These are phyloP conservation scores for Sclerotiophoma versabilis DNA, from an alignment of 2,329 filamentous ascomycete genomes.

Conservation along the genomic window DNA sequence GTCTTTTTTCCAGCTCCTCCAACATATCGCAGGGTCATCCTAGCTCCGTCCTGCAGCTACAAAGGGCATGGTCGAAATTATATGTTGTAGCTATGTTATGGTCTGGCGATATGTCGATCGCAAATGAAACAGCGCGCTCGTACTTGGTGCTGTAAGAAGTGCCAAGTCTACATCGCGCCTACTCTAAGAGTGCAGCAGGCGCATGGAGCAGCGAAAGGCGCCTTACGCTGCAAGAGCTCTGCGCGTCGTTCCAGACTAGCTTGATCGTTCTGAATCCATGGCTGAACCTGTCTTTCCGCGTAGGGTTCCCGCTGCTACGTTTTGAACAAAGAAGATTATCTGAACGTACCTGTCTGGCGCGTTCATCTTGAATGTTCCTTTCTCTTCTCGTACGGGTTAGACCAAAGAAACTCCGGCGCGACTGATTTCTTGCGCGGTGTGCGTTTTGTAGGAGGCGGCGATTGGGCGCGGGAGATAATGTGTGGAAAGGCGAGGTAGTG, in stretches of 20 bases:
- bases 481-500: neutral
- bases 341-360: constrained; percentile 47
- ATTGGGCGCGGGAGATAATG: neutral
- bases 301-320: neutral
- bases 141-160: no score
- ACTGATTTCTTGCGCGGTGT: no score
- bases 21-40: neutral
- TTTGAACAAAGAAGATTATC: neutral
- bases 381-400: constrained; percentile 10
- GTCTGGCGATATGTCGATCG: neutral
- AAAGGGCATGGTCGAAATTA: neutral
- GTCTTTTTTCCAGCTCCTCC: neutral
- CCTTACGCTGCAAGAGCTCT: neutral
- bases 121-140: neutral
- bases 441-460: neutral
- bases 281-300: neutral
- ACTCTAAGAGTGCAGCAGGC: neutral
- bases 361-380: constrained; percentile 42
- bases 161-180: neutral
- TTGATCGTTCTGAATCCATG: neutral
- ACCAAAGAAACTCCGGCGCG: neutral
- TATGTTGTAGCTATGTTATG: neutral
- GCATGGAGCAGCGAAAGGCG: neutral
- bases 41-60: neutral
- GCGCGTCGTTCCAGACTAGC: neutral